A percentile compares a stretch with the other conserved stretches of the same genome.
Conservation (phyloP, 2,329 filamentous ascomycete genomes). For the Aspergillus tamarii region DNA sequence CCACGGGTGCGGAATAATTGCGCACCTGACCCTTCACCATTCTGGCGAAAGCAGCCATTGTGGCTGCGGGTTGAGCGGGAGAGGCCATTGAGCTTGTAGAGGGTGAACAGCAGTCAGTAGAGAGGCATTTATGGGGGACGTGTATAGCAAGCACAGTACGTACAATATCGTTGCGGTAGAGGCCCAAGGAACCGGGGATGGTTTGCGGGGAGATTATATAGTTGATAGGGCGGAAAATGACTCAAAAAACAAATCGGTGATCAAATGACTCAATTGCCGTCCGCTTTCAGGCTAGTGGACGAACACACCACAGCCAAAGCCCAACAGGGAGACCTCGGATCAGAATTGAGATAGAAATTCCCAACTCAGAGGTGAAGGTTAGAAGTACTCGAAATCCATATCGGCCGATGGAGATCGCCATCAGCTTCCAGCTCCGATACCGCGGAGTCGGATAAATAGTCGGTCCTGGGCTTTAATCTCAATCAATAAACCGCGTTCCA, state of each 20-base stretch:
- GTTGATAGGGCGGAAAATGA: slow-evolving; percentile 7
- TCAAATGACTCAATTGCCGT: slow-evolving; percentile 6
- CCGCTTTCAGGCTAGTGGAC: not conserved
- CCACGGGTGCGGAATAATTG: slow-evolving; percentile 50
- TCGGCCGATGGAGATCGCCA: not conserved
- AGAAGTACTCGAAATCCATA: not conserved
- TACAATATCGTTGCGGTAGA: not conserved
- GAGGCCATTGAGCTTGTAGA: slow-evolving; percentile 28
- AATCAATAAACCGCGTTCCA: slow-evolving; percentile 20
- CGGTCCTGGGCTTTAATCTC: slow-evolving; percentile 19
- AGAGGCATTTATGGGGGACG: not conserved
- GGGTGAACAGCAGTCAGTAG: slow-evolving; percentile 4
- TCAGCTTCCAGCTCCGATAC: slow-evolving; percentile 25
- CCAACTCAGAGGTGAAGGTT: not conserved
- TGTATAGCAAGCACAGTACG: not conserved
- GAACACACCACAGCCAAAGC: slow-evolving; percentile 1
- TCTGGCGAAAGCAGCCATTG: slow-evolving; percentile 39
- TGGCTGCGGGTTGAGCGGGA: slow-evolving; percentile 30
- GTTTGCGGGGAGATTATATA: slow-evolving; percentile 8
- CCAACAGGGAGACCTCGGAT: not conserved
- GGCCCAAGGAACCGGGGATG: not conserved
- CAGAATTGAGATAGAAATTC: not conserved
- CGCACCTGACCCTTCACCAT: slow-evolving; percentile 45
- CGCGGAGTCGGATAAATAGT: slow-evolving; percentile 37
- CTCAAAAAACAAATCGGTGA: slow-evolving; percentile 6